Percentiles rank a stretch among this genome's conserved stretches.
phyloP scores from a whole-genome alignment of 371 early-diverging fungal genomes.

The Mucor plumbeus region DNA sequence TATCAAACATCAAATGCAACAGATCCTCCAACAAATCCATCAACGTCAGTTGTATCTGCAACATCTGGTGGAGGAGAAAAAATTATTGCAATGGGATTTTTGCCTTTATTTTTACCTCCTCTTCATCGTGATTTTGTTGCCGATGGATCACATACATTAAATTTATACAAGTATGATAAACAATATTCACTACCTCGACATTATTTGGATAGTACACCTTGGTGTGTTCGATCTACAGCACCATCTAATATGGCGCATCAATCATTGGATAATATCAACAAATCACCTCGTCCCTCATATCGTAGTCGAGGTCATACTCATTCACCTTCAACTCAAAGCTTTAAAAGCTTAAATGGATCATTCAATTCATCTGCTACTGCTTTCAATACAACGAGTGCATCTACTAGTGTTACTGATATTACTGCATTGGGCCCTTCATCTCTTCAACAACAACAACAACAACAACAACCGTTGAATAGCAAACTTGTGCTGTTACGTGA shows the following conservation, averaged over 20 bases:
- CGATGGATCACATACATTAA: slow-evolving; percentile 65
- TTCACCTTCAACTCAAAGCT: slow-evolving; percentile 30
- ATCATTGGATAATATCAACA: slow-evolving; percentile 1
- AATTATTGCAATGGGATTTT: slow-evolving; percentile 56
- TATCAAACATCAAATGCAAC: background rate
- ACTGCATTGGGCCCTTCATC: background rate
- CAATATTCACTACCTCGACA: slow-evolving; percentile 41
- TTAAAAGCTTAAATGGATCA: slow-evolving; percentile 27
- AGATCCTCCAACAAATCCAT: background rate
- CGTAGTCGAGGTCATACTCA: slow-evolving; percentile 21
- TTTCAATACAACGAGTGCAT: slow-evolving; percentile 8
- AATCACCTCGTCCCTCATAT: background rate
- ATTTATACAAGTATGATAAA: slow-evolving; percentile 71
- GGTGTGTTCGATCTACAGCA: slow-evolving; percentile 45
- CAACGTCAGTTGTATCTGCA: slow-evolving; percentile 7
- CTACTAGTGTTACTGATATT: slow-evolving; percentile 13
- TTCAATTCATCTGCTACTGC: slow-evolving; percentile 26
- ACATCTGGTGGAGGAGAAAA: slow-evolving; percentile 37
- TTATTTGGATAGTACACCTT: slow-evolving; percentile 53
- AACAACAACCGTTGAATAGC: slow-evolving; percentile 12
- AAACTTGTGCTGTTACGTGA: slow-evolving; percentile 57
- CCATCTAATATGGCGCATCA: slow-evolving; percentile 42
- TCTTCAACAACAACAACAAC: background rate
- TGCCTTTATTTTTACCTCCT: slow-evolving; percentile 67
- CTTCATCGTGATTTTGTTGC: slow-evolving; percentile 62